Evolutionary conservation across 208 protist species (phyloP).

Genomic region (Acanthamoeba lugdunensis): DNA sequence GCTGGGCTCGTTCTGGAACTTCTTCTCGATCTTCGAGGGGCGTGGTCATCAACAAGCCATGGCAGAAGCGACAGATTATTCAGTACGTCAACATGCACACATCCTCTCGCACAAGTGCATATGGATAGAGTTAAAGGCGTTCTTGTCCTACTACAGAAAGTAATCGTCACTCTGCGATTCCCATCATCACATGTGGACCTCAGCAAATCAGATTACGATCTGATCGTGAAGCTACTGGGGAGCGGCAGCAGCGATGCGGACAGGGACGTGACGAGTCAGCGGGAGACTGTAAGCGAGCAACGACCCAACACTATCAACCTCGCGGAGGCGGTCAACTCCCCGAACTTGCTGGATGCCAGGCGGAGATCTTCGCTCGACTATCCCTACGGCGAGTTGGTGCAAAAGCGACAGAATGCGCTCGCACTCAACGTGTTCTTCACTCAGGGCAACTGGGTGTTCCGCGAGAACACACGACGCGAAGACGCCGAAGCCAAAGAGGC

Average conservation of each 20-base stretch:
- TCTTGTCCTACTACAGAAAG: slow-evolving; percentile 18
- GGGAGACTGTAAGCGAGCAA: neutral
- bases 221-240: slow-evolving; percentile 34
- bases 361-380: neutral
- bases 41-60: slow-evolving; percentile 18
- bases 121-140: no score
- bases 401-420: slow-evolving; percentile 63
- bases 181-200: slow-evolving; percentile 68
- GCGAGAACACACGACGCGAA: slow-evolving; percentile 23
- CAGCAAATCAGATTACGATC: slow-evolving; percentile 62
- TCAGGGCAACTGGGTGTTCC: slow-evolving; percentile 73
- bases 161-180: slow-evolving; percentile 60
- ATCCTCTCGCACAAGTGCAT: neutral
- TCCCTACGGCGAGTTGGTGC: slow-evolving; percentile 35
- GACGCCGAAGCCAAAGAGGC: neutral
- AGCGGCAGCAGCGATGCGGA: neutral
- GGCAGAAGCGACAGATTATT: slow-evolving; percentile 64
- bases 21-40: slow-evolving; percentile 66
- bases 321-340: neutral
- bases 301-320: neutral
- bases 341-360: neutral
- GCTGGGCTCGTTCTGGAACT: slow-evolving; percentile 52
- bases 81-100: neutral
- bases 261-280: neutral
- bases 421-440: slow-evolving; percentile 72